Evolutionary conservation across 1,284 basidiomycete genomes (phyloP), one percentile per base, ranked within the genome.

Genomic region (Tremellales sp.): DNA sequence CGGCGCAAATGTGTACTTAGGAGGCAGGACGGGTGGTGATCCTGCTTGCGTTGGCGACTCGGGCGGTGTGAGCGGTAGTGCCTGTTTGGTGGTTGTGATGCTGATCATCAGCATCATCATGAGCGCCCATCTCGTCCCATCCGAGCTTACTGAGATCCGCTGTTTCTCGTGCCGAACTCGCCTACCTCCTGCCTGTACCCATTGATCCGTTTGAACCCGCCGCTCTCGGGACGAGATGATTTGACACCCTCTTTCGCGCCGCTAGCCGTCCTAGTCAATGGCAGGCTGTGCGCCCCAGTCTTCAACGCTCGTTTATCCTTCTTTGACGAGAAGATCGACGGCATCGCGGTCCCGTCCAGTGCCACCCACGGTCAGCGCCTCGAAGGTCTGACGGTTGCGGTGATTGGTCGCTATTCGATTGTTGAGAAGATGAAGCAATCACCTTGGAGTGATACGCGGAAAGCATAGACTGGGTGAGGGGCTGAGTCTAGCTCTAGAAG

Each of bases 1-100:
- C 0, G 65, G 61, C n/a, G 61, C 44, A 48, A 68, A 68, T 27
- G 56, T 42, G 52, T 59, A 62, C 45, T 65, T 66, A 13, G 52
- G 53, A 12, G 67, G 65, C 5, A 61, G 40, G 19, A 61, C 49
- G 11, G 61, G 60, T 33, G 58, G 49, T 40, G 39, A 22, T 10
- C 39, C 8, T 22, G 39, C 17, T 21, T 21, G 39, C 40, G n/a
- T n/a, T 2, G 51, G 51, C 26, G 51, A 53, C 12, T 48, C 12
- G 4, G 51, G 48, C 4, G 45, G 54, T 27, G 51, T 48, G 36
- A 55, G 27, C 3, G 51, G 49, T 13, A 40, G 46, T 11, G 21
- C 19, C 33, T 5, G 6, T 6, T 6, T n/a, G n/a, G n/a, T n/a
- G n/a, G n/a, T n/a, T 6, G 33, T 36, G 39, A n/a, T 23, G 35